phyloP scores from a whole-genome alignment of 2,329 filamentous ascomycete species.

The Clarireedia hainanense region DNA sequence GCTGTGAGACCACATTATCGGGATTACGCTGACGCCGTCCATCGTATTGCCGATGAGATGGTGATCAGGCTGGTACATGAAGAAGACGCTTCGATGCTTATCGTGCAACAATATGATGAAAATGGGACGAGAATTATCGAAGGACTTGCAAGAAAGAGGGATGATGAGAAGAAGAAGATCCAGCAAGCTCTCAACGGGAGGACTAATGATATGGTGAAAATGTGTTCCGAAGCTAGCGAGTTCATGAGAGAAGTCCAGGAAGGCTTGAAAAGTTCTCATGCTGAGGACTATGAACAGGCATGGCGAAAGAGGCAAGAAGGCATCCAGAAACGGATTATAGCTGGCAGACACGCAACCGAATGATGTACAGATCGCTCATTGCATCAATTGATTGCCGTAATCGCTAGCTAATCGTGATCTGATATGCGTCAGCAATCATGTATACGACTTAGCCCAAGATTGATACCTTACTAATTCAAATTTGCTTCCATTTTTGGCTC shows the following conservation, averaged over 20 bases:
- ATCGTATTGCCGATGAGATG: constrained; percentile 28
- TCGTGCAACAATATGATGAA: constrained; percentile 25
- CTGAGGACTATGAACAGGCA: constrained; percentile 15
- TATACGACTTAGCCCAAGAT: no score
- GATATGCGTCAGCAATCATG: no score
- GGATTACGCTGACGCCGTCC: constrained; percentile 19
- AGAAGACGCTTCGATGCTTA: constrained; percentile 24
- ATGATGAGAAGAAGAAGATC: constrained; percentile 14
- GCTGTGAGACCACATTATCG: constrained; percentile 26
- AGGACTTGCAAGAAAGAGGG: constrained; percentile 14
- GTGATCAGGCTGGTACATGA: constrained; percentile 23
- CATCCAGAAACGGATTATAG: constrained; percentile 17
- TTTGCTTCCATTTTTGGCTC: no score
- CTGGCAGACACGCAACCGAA: constrained; percentile 9
- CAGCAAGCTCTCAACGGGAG: constrained; percentile 12
- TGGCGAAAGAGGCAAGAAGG: constrained; percentile 22
- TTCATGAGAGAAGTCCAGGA: constrained; percentile 12
- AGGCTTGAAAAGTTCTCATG: constrained; percentile 13
- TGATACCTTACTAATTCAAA: no score
- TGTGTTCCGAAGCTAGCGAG: constrained; percentile 17
- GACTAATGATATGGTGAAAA: constrained; percentile 15
- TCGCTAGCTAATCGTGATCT: no score
- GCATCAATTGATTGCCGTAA: background rate
- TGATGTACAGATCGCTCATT: background rate
- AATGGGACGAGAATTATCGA: constrained; percentile 23